A percentile compares a stretch with the other conserved stretches of the same genome.
phyloP scores from a whole-genome alignment of 208 protist species.

The Wallacemonas sp. region DNA sequence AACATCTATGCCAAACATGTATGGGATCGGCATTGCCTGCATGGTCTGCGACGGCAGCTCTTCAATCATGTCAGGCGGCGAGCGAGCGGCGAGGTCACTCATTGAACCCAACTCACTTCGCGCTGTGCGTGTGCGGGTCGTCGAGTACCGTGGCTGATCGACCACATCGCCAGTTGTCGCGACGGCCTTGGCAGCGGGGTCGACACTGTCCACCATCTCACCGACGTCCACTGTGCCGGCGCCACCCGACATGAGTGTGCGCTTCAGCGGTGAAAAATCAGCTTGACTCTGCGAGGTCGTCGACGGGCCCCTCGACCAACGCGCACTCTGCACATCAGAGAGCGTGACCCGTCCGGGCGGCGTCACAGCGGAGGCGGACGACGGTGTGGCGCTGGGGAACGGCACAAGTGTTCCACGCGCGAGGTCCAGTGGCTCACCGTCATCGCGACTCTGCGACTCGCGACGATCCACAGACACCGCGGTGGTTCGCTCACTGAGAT shows the following conservation, averaged over 20 bases:
- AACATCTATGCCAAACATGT: slow-evolving; percentile 45
- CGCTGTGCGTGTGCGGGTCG: too few relatives aligned
- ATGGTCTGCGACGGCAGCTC: not conserved
- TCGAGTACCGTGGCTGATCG: too few relatives aligned
- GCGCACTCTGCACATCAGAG: not conserved
- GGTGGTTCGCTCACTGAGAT: too few relatives aligned
- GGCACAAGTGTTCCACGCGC: not conserved
- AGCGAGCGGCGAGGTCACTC: not conserved
- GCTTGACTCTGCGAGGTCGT: not conserved
- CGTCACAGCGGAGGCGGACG: not conserved
- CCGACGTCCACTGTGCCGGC: too few relatives aligned
- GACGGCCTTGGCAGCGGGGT: not conserved
- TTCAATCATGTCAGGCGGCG: not conserved
- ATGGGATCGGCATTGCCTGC: slow-evolving; percentile 30
- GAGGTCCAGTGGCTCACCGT: too few relatives aligned
- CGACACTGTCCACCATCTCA: too few relatives aligned
- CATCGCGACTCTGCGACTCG: too few relatives aligned
- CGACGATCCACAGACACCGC: too few relatives aligned
- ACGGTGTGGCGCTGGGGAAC: not conserved
- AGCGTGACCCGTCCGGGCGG: not conserved
- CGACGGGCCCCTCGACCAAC: not conserved
- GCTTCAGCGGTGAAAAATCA: not conserved
- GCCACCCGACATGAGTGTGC: not conserved
- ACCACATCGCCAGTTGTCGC: too few relatives aligned
- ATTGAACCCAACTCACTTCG: too few relatives aligned